Conservation (phyloP, 2,329 filamentous ascomycete species). For the Cytospora piceae region DNA sequence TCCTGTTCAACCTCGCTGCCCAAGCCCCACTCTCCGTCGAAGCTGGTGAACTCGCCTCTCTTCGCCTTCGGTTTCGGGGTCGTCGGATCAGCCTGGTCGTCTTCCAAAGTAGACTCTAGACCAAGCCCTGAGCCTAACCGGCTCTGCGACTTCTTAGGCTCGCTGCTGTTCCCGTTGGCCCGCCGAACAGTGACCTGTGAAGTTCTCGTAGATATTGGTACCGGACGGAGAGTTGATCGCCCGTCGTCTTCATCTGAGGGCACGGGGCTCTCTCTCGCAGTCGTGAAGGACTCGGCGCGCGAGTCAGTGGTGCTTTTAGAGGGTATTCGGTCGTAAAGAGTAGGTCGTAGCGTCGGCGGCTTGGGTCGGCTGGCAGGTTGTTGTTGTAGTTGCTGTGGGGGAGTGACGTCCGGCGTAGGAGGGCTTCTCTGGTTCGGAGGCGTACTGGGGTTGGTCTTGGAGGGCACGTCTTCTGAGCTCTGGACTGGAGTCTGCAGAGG, state of each 20-base stretch:
- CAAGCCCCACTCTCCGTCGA: constrained; percentile 59
- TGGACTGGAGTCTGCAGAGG: constrained; percentile 43
- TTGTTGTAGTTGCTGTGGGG: constrained; percentile 52
- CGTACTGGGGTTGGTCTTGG: constrained; percentile 55
- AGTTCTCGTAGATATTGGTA: constrained; percentile 45
- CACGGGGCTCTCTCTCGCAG: constrained; percentile 66
- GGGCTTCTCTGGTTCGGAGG: constrained; percentile 69
- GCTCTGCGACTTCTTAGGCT: constrained; percentile 39
- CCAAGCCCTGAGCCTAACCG: constrained; percentile 49
- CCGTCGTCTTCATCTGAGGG: constrained; percentile 64
- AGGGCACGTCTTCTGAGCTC: constrained; percentile 44
- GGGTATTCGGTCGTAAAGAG: constrained; percentile 51
- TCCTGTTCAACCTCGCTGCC: constrained; percentile 54
- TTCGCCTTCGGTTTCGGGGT: constrained; percentile 49
- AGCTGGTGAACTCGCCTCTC: constrained; percentile 53
- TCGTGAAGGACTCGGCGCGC: constrained; percentile 72
- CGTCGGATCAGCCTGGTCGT: constrained; percentile 45
- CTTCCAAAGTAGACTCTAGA: constrained; percentile 46
- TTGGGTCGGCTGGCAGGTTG: constrained; percentile 40
- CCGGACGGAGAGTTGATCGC: constrained; percentile 46
- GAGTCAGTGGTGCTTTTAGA: constrained; percentile 62
- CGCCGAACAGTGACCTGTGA: constrained; percentile 51
- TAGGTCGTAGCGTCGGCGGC: constrained; percentile 51
- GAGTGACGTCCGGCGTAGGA: constrained; percentile 76
- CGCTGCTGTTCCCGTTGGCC: constrained; percentile 18